Evolutionary conservation across 1,284 basidiomycete genomes (phyloP).

Genomic region (Blastosporella zonata): DNA sequence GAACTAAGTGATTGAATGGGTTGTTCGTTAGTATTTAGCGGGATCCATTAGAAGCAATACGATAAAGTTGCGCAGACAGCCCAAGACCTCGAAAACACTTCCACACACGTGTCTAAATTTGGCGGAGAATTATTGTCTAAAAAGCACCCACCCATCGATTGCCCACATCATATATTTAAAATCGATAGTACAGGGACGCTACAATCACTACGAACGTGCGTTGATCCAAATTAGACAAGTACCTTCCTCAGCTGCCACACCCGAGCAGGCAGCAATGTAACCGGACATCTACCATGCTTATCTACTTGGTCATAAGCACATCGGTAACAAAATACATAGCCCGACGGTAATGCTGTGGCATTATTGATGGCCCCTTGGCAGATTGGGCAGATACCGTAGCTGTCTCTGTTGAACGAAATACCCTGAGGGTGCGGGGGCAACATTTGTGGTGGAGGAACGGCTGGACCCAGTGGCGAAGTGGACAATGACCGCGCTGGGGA

Average conservation of each 20-base stretch:
- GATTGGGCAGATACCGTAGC: conserved; percentile 83
- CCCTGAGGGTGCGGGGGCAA: conserved; percentile 71
- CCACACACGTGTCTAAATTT: conserved; percentile 33
- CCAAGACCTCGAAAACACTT: conserved; percentile 3
- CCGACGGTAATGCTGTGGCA: conserved; percentile 87
- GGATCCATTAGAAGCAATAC: conserved; percentile 12
- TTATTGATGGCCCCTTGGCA: conserved; percentile 80
- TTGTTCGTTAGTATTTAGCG: conserved; percentile 5
- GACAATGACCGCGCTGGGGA: conserved; percentile 78
- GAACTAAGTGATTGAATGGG: conserved; percentile 5
- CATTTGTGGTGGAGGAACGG: conserved; percentile 73
- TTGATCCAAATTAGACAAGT: conserved; percentile 50
- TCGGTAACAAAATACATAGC: conserved; percentile 96
- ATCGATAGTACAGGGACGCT: conserved; percentile 15
- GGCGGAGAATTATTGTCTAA: conserved; percentile 8
- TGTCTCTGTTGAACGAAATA: conserved; percentile 52
- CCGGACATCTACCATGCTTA: conserved; percentile 78
- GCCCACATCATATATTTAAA: conserved; percentile 5
- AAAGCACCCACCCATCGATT: conserved; percentile 10
- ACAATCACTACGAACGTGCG: conserved; percentile 41
- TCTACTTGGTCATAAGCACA: conserved; percentile 88
- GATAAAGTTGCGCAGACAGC: neutral
- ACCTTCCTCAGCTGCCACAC: conserved; percentile 89
- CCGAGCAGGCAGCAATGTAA: conserved; percentile 74
- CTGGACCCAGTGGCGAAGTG: conserved; percentile 58